Evolutionary conservation across 1,284 basidiomycete species (phyloP).

Genomic region (Leccinum subrobustum): DNA sequence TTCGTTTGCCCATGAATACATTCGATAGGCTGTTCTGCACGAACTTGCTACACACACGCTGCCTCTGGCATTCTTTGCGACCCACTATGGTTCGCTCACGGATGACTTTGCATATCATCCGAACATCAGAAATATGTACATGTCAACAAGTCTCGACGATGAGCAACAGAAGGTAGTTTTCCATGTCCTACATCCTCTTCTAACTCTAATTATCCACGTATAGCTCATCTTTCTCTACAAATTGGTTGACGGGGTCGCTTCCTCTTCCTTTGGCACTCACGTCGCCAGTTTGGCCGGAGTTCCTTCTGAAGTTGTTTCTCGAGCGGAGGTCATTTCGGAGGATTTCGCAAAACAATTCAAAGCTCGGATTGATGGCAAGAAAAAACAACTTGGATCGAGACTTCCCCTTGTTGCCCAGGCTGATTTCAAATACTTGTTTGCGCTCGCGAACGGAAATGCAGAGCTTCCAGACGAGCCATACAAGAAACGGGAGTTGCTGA

Average conservation of each 20-base stretch:
- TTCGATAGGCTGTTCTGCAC: slow-evolving; percentile 79
- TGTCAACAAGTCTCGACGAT: slow-evolving; percentile 91
- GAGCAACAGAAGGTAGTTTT: slow-evolving; percentile 73
- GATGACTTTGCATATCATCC: slow-evolving; percentile 90
- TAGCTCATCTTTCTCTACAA: slow-evolving; percentile 93
- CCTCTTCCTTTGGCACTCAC: slow-evolving; percentile 91
- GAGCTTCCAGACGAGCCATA: slow-evolving; percentile 52
- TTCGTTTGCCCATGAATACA: slow-evolving; percentile 8
- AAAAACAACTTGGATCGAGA: slow-evolving; percentile 50
- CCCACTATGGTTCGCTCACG: slow-evolving; percentile 85
- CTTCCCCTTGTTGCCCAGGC: slow-evolving; percentile 81
- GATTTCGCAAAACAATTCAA: slow-evolving; percentile 88
- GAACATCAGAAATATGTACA: slow-evolving; percentile 91
- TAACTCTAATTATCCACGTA: background rate
- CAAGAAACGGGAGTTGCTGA: slow-evolving; percentile 52
- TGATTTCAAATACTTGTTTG: slow-evolving; percentile 79
- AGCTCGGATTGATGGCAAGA: slow-evolving; percentile 66
- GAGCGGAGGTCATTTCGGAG: slow-evolving; percentile 84
- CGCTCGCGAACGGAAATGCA: slow-evolving; percentile 51
- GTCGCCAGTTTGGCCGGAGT: slow-evolving; percentile 88
- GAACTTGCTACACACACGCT: slow-evolving; percentile 89
- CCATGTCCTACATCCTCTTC: background rate
- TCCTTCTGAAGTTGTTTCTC: slow-evolving; percentile 75
- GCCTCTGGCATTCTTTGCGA: slow-evolving; percentile 83
- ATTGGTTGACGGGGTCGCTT: slow-evolving; percentile 84